phyloP scores from a whole-genome alignment of 148 eudicot genomes.

The Hydrangea macrophylla region DNA sequence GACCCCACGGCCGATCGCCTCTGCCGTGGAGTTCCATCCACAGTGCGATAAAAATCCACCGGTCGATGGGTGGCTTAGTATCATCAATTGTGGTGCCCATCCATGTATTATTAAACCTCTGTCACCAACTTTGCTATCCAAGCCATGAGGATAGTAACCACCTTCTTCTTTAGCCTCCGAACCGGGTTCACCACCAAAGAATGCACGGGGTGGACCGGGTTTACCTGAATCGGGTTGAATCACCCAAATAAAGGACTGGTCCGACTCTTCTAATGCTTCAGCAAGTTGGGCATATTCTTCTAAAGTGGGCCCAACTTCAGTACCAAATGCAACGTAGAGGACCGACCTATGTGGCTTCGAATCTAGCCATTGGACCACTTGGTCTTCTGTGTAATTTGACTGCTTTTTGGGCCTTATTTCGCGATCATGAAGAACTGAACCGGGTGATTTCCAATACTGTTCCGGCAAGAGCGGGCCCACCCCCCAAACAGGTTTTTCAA shows the following conservation, averaged over 20 bases:
- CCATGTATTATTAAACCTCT: slow-evolving; percentile 57
- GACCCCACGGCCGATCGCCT: slow-evolving; percentile 49
- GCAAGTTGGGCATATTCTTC: slow-evolving; percentile 53
- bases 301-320: slow-evolving; percentile 55
- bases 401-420: slow-evolving; percentile 38
- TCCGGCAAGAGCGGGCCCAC: slow-evolving; percentile 65
- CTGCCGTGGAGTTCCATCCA: slow-evolving; percentile 72
- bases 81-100: slow-evolving; percentile 74
- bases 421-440: slow-evolving; percentile 46
- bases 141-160: slow-evolving; percentile 46
- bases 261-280: slow-evolving; percentile 37
- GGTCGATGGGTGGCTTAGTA: slow-evolving; percentile 60
- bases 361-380: slow-evolving; percentile 60
- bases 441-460: slow-evolving; percentile 45
- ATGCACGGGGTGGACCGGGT: slow-evolving; percentile 32
- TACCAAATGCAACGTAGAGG: slow-evolving; percentile 63
- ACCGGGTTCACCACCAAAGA: slow-evolving; percentile 20
- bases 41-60: slow-evolving; percentile 71
- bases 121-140: slow-evolving; percentile 37
- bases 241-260: slow-evolving; percentile 55
- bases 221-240: slow-evolving; percentile 40
- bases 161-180: slow-evolving; percentile 16
- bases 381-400: slow-evolving; percentile 53
- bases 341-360: slow-evolving; percentile 49
- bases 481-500: slow-evolving; percentile 48